Evolutionary conservation across 768 basidiomycete species (phyloP).

Genomic region (Lyophyllum atratum): DNA sequence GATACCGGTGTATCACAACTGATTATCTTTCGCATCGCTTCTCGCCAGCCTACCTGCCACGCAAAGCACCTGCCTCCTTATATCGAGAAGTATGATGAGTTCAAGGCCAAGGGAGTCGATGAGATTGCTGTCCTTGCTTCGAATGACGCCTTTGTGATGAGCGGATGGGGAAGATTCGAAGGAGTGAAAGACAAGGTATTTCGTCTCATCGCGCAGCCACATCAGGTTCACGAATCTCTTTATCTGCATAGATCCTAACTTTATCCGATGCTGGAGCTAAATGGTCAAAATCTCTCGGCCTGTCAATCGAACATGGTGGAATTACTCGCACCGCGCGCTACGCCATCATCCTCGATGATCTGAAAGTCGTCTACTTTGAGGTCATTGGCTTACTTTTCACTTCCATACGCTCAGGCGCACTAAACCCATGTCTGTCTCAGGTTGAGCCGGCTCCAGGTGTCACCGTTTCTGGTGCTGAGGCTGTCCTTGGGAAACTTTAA

Average conservation of each 20-base stretch:
- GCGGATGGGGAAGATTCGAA: conserved; percentile 60
- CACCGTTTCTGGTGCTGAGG: conserved; percentile 58
- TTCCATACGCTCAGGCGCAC: conserved; percentile 10
- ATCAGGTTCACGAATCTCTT: not conserved
- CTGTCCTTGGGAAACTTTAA: conserved; percentile 52
- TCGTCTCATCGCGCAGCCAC: not conserved
- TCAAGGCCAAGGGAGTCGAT: conserved; percentile 78
- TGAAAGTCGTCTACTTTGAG: conserved; percentile 66
- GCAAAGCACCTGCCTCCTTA: conserved; percentile 64
- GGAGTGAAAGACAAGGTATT: conserved; percentile 68
- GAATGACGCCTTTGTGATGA: conserved; percentile 80
- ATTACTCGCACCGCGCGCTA: conserved; percentile 62
- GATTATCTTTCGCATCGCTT: conserved; percentile 28
- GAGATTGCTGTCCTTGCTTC: conserved; percentile 72
- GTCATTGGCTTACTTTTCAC: conserved; percentile 35
- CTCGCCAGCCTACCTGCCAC: conserved; percentile 63
- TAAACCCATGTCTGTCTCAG: conserved; percentile 29
- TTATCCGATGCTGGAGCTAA: conserved; percentile 56
- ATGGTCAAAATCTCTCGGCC: conserved; percentile 58
- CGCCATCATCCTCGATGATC: conserved; percentile 67
- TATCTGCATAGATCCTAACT: conserved; percentile 49
- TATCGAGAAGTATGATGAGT: conserved; percentile 68
- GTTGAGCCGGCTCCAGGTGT: conserved; percentile 52
- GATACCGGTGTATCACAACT: not conserved
- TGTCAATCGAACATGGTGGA: conserved; percentile 55